Conservation (phyloP, 2,329 filamentous ascomycete species). For the Penicillium sp. region DNA sequence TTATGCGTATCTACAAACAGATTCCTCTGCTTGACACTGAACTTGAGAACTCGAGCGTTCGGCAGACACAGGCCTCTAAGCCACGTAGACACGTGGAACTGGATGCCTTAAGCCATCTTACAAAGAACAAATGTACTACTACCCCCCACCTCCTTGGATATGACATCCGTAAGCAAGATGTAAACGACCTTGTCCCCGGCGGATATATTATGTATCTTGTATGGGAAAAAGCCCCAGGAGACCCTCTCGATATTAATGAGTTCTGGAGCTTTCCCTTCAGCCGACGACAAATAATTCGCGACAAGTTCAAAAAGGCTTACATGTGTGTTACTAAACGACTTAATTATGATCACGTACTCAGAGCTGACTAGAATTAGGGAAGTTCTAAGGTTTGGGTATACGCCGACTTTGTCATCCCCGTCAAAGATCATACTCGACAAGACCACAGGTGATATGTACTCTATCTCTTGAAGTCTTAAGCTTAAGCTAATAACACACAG, state of each 20-base stretch:
- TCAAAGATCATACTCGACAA: slow-evolving; percentile 2
- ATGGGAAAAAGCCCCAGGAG: not conserved
- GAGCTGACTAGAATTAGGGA: not conserved
- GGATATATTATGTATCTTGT: not conserved
- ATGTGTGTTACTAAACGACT: not conserved
- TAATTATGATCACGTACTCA: not conserved
- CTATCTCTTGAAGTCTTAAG: too few species aligned
- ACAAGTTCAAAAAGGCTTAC: not conserved
- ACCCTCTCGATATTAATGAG: not conserved
- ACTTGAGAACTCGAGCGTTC: too few species aligned
- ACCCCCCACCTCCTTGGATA: not conserved
- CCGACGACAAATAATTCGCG: not conserved
- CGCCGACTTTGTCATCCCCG: not conserved
- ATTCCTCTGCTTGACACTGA: too few species aligned
- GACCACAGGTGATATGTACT: not conserved
- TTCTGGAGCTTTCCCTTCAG: not conserved
- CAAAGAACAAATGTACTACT: not conserved
- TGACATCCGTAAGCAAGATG: not conserved
- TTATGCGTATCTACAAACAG: too few species aligned
- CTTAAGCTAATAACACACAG: not conserved
- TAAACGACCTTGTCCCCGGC: not conserved
- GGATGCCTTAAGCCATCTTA: not conserved
- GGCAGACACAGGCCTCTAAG: too few species aligned
- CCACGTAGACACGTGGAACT: not conserved
- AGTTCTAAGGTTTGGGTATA: not conserved